Conservation (phyloP, 225 moss, liverwort and hornwort species). For the Ulota crispa region DNA sequence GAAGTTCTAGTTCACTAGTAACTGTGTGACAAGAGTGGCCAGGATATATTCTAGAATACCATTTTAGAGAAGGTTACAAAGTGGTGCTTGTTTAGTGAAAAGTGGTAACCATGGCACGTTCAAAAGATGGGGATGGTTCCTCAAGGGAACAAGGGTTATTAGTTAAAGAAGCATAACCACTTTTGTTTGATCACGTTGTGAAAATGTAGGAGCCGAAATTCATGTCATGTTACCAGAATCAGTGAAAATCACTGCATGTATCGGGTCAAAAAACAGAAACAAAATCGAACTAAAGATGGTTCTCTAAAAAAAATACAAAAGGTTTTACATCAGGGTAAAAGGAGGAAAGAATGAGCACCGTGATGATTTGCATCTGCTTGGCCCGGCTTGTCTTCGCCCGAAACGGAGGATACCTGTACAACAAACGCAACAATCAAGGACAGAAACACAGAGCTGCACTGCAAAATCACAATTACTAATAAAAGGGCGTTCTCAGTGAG, state of each 20-base stretch:
- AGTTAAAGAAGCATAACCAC: neutral
- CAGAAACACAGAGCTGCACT: neutral
- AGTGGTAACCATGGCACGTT: neutral
- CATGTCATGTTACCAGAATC: neutral
- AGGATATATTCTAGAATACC: neutral
- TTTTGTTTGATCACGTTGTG: neutral
- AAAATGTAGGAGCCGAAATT: neutral
- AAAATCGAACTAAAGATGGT: neutral
- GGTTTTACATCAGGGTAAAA: neutral
- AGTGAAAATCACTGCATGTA: neutral
- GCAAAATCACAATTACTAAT: neutral
- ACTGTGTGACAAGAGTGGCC: too few relatives aligned
- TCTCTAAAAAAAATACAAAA: neutral
- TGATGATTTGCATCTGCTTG: slow-evolving; percentile 68
- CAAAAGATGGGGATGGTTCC: neutral
- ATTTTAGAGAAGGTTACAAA: neutral
- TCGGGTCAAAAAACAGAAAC: neutral
- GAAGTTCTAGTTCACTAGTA: too few relatives aligned
- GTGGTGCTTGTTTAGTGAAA: neutral
- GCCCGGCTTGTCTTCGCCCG: slow-evolving; percentile 65
- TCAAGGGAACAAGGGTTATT: neutral
- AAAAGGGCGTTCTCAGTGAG: neutral
- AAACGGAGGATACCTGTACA: slow-evolving; percentile 83
- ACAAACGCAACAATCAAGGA: neutral
- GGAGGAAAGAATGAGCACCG: slow-evolving; percentile 41